These are phyloP conservation scores for Allium fistulosum DNA, from an alignment of 106 monocot genomes.

Conservation along the genomic window DNA sequence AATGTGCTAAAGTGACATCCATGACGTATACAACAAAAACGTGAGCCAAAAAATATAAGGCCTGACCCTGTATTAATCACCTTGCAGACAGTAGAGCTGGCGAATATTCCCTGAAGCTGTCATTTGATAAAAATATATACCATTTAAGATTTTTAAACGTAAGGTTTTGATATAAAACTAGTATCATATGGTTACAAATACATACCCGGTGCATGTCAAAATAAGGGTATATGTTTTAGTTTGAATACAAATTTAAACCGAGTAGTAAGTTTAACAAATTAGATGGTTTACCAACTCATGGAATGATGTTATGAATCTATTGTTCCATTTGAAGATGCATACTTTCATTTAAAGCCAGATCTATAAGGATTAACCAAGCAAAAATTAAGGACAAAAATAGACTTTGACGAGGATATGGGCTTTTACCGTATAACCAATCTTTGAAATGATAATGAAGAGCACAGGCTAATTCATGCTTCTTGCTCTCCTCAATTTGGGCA, in stretches of 20 bases:
- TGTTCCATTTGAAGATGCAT: neutral
- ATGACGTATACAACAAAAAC: too few relatives aligned
- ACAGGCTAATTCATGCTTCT: constrained; percentile 54
- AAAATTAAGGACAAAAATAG: neutral
- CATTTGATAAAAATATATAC: neutral
- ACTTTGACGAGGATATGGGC: neutral
- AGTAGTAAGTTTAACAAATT: too few relatives aligned
- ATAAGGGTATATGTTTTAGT: too few relatives aligned
- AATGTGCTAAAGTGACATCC: too few relatives aligned
- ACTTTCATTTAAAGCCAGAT: neutral
- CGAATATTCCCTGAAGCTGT: constrained; percentile 64
- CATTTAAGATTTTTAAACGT: too few relatives aligned
- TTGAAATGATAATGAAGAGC: constrained; percentile 77
- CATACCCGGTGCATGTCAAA: too few relatives aligned
- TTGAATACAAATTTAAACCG: too few relatives aligned
- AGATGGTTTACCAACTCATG: too few relatives aligned
- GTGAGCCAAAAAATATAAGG: too few relatives aligned
- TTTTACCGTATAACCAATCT: constrained; percentile 86
- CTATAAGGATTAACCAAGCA: neutral
- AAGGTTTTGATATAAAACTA: too few relatives aligned
- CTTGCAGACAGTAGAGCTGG: constrained; percentile 62
- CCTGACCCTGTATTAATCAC: constrained; percentile 19
- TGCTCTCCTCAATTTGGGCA: constrained; percentile 56
- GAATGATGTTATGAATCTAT: neutral
- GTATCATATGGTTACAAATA: too few relatives aligned